A percentile compares a stretch with the other conserved stretches of the same genome.
These are phyloP conservation scores for Phylloporus scabripes DNA, from an alignment of 768 basidiomycete genomes.

Conservation along the genomic window DNA sequence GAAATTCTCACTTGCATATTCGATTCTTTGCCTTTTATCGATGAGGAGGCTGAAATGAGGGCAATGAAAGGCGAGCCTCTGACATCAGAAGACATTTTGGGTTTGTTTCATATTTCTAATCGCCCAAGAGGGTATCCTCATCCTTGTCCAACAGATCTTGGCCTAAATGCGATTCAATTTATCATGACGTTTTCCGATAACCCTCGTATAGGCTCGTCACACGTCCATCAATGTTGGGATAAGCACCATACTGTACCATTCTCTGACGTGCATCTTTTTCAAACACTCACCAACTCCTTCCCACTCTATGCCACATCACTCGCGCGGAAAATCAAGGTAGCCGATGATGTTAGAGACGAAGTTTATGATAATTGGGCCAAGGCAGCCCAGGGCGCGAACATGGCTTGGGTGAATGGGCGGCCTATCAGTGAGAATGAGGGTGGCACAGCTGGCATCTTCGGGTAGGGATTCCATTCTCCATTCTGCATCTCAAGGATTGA, in stretches of 20 bases:
- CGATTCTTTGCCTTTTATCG: conserved; percentile 27
- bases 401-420: conserved; percentile 81
- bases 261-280: conserved; percentile 34
- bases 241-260: conserved; percentile 7
- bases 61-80: conserved; percentile 41
- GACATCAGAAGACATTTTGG: conserved; percentile 47
- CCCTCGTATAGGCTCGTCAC: conserved; percentile 36
- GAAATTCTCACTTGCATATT: conserved; percentile 26
- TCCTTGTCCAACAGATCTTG: conserved; percentile 44
- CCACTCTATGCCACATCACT: conserved; percentile 78
- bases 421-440: conserved; percentile 56
- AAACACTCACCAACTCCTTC: conserved; percentile 78
- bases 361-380: conserved; percentile 50
- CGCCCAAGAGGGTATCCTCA: not conserved
- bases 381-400: conserved; percentile 47
- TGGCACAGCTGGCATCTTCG: conserved; percentile 49
- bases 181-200: conserved; percentile 53
- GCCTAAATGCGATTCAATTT: conserved; percentile 69
- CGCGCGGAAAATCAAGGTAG: conserved; percentile 59
- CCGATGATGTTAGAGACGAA: conserved; percentile 48
- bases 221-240: conserved; percentile 18
- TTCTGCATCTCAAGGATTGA: conserved; percentile 2
- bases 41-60: conserved; percentile 27
- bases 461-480: conserved; percentile 31
- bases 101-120: conserved; percentile 31